Evolutionary conservation across 257 asterid species (phyloP).

Genomic region (Ilex asprella): DNA sequence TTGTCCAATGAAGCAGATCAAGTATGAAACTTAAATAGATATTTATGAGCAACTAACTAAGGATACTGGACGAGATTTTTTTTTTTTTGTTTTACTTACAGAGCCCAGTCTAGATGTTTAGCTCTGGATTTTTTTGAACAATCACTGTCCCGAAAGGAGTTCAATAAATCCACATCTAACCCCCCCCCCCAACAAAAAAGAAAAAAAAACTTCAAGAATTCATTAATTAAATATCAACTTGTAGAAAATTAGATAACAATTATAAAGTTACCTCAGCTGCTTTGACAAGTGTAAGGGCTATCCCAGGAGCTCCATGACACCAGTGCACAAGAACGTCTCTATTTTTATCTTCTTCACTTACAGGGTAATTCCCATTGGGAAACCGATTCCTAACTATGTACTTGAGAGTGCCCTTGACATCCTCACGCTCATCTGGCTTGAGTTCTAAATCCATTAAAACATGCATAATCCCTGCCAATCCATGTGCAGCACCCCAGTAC

Average conservation of each 20-base stretch:
- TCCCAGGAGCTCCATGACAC: slow-evolving; percentile 88
- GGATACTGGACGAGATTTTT: no score
- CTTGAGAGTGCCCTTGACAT: slow-evolving; percentile 53
- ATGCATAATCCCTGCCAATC: slow-evolving; percentile 67
- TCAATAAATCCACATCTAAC: no score
- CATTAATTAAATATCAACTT: background rate
- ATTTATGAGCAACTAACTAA: no score
- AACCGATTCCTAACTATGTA: slow-evolving; percentile 56
- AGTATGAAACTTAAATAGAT: no score
- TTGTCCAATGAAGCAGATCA: no score
- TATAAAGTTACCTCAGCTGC: slow-evolving; percentile 56
- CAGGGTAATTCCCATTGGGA: slow-evolving; percentile 64
- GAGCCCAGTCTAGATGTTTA: no score
- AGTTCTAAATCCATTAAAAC: slow-evolving; percentile 53
- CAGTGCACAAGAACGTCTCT: slow-evolving; percentile 64
- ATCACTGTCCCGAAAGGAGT: no score
- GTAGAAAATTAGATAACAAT: background rate
- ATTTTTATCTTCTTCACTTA: slow-evolving; percentile 46
- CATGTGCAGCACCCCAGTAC: slow-evolving; percentile 92
- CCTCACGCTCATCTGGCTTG: slow-evolving; percentile 42
- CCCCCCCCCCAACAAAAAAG: no score
- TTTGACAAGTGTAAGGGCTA: slow-evolving; percentile 58
- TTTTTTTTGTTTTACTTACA: no score
- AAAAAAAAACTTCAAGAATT: background rate
- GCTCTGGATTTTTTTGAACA: no score